Percentiles rank a stretch among this genome's conserved stretches.
These are phyloP conservation scores for Tolypocladium album DNA, from an alignment of 2,329 filamentous ascomycete species.

Conservation along the genomic window DNA sequence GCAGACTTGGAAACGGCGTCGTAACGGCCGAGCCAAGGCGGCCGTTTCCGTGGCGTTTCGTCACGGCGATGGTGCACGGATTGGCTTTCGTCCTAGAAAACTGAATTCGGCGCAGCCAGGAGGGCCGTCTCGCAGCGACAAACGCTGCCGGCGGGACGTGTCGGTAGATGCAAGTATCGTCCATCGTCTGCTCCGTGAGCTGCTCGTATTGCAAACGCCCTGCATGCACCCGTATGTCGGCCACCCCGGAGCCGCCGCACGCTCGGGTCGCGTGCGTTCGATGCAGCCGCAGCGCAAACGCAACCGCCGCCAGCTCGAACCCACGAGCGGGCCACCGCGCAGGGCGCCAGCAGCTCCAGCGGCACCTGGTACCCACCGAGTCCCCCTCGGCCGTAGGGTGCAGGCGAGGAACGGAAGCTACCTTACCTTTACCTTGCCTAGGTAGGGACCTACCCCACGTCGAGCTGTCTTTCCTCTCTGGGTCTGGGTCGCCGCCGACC, in stretches of 20 bases:
- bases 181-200: too few species aligned
- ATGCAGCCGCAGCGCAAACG: background rate
- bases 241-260: background rate
- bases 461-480: background rate
- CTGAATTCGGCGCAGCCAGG: background rate
- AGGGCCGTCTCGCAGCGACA: too few species aligned
- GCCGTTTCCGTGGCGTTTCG: too few species aligned
- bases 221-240: background rate
- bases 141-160: background rate
- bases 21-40: too few species aligned
- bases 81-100: background rate
- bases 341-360: background rate
- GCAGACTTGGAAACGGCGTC: too few species aligned
- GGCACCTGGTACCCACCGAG: background rate
- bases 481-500: background rate
- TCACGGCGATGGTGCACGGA: background rate
- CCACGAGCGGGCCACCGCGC: too few species aligned
- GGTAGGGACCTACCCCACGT: slow-evolving; percentile 1
- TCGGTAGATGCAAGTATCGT: background rate
- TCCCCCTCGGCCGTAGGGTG: too few species aligned
- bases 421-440: background rate
- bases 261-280: background rate
- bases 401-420: too few species aligned
- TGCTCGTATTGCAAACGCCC: background rate
- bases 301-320: background rate